Percentiles rank a stretch among this genome's conserved stretches.
Evolutionary conservation across 139 green algal species (phyloP).

Genomic region (Chlorella sp.): DNA sequence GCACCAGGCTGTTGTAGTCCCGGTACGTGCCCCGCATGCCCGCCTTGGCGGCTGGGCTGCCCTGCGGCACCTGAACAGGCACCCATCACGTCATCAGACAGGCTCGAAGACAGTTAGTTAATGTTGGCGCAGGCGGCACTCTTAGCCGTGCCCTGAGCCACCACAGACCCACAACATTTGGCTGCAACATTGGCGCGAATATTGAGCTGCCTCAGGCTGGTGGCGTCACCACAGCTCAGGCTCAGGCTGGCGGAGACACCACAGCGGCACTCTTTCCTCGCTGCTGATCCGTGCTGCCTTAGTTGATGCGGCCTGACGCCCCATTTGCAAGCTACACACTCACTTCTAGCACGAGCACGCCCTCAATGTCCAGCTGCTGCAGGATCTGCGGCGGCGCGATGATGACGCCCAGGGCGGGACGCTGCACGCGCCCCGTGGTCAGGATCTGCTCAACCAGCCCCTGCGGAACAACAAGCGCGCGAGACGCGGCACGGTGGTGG

Average conservation of each 20-base stretch:
- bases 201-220: neutral
- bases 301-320: too few relatives aligned
- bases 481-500: too few relatives aligned
- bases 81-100: too few relatives aligned
- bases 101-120: too few relatives aligned
- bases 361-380: conserved; percentile 31
- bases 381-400: conserved; percentile 60
- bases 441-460: conserved; percentile 67
- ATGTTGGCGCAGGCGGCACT: neutral
- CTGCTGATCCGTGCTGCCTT: too few relatives aligned
- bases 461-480: too few relatives aligned
- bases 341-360: conserved; percentile 73
- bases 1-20: conserved; percentile 41
- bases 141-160: neutral
- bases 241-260: neutral
- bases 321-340: too few relatives aligned
- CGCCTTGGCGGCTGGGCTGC: conserved; percentile 22
- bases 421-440: conserved; percentile 38
- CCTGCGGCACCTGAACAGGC: conserved; percentile 23
- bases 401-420: conserved; percentile 66
- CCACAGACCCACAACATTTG: neutral
- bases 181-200: neutral
- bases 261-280: too few relatives aligned
- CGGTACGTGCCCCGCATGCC: conserved; percentile 50
- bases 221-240: neutral